Conservation (phyloP, 805 yeast genomes). For the Tetrapisispora namnaoensis region DNA sequence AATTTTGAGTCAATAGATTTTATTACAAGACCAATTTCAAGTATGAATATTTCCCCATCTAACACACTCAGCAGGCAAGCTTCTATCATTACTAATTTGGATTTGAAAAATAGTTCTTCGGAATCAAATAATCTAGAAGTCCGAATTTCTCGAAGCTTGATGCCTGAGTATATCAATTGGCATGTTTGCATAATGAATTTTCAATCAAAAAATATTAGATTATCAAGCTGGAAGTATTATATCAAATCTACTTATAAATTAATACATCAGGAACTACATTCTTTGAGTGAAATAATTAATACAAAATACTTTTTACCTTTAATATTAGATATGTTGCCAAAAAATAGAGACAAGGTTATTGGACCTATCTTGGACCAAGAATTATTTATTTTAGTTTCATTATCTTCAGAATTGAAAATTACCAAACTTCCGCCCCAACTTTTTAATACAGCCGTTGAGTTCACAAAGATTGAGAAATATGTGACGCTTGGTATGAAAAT, state of each 20-base stretch:
- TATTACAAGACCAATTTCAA: neutral
- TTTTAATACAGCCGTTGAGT: conserved; percentile 1
- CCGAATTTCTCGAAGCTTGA: neutral
- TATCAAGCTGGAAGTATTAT: conserved; percentile 24
- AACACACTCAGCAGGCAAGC: conserved; percentile 1
- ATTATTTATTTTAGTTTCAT: neutral
- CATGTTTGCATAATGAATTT: conserved; percentile 10
- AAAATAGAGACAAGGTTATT: conserved; percentile 2
- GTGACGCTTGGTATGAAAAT: conserved; percentile 15
- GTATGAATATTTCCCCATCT: neutral
- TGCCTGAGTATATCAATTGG: conserved; percentile 16
- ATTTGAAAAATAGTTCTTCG: neutral
- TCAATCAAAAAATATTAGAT: conserved; percentile 4
- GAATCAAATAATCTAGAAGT: neutral
- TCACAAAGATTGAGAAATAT: conserved; percentile 9
- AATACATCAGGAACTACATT: conserved; percentile 12
- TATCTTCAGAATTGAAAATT: neutral
- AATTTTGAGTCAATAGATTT: neutral
- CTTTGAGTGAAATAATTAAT: conserved; percentile 6
- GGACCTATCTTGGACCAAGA: conserved; percentile 1
- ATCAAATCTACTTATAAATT: conserved; percentile 20
- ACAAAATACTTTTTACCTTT: conserved; percentile 10
- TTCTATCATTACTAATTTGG: neutral
- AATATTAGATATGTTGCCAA: conserved; percentile 4
- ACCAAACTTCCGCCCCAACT: neutral